Base-by-base conservation (phyloP, 179 eudicot genomes). In the Silene coronaria region DNA sequence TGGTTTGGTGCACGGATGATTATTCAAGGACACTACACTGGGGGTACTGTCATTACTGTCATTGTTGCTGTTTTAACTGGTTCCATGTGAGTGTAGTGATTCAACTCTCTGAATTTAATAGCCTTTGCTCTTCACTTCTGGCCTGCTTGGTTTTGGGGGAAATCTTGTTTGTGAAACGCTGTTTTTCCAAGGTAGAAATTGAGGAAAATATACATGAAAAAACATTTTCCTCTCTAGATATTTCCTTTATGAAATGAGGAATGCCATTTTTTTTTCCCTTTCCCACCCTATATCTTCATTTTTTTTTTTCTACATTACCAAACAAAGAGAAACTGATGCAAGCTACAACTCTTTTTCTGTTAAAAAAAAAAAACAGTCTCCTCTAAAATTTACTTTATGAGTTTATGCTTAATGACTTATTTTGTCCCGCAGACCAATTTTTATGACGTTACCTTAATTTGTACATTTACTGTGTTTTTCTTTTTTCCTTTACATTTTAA, bases 1-100 rank as follows among this genome's bases (percentile, higher is more conserved):
- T 82, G 85, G 85, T 82, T 79, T 58, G 85, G 85, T 30, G 36
- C 83, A 8, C 80, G 70, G 70, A 79, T 80, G 85, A 77, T 82
- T 59, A 22, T 82, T 19, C 51, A 65, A 57, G 76, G 70, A 42
- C 64, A 71, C 32, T 80, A 82, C 71, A 76, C 78, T 62, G 85
- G 85, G 30, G 85, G 85, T 21, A 38, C 42, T 27, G 85, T 82
- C 66, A 51, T 82, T 51, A 82, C 71, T 77, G 85, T 80, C 58
- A 82, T 82, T 21, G 26, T 82, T 32, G 83, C 83, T 1, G 83
- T 82, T 72, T 45, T 82, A 28, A 80, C 80, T 65, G 83, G 85
- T 67, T 79, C 85, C 27, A 79, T 77, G 85, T 82, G 66, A 82
- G 85, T 82, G 34, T 23, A 26, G 22, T 27, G 3, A 14, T n/a